Evolutionary conservation across 352 stramenopile genomes (phyloP), one percentile per base, ranked within the genome.

Genomic region (Poterioochromonas sp.): DNA sequence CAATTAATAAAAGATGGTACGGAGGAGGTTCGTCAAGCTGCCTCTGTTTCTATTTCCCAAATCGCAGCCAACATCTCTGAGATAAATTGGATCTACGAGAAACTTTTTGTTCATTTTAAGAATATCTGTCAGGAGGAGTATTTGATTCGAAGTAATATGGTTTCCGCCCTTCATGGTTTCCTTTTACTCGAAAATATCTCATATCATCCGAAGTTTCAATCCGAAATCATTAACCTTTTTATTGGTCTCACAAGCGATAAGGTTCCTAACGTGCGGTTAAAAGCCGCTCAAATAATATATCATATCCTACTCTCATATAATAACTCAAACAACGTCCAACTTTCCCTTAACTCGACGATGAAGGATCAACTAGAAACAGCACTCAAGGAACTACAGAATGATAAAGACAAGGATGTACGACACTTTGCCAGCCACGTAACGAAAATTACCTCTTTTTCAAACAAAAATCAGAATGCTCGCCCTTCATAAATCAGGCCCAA

Each of bases 361-460:
- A 40, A 65, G 3, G 32, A 29, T 2, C 35, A 71, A 5, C 0
- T 71, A 2, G n/a, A 51, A 34, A 3, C 35, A 32, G 62, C 5
- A 20, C 15, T 71, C 0, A 35, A 5, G 2, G 11, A 47, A 71
- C 32, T 71, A 20, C 8, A 49, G 12, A 32, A 47, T 15, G 62
- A 71, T 51, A 71, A 71, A 34, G 62, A 71, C 32, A 71, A 71
- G 51, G 62, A 71, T 71, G 62, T 71, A 5, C 5, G 32, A 51
- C 51, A 71, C 22, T 71, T 51, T 34, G 62, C 62, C 40, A 41
- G n/a, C 12, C n/a, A n/a, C n/a, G n/a, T n/a, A n/a, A n/a, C n/a
- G n/a, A n/a, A n/a, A n/a, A n/a, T n/a, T n/a, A n/a, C n/a, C n/a
- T n/a, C n/a, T n/a, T n/a, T n/a, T n/a, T n/a, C n/a, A n/a, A n/a